Evolutionary conservation across 2,329 filamentous ascomycete species (phyloP).

Genomic region (Botrytis galanthina): DNA sequence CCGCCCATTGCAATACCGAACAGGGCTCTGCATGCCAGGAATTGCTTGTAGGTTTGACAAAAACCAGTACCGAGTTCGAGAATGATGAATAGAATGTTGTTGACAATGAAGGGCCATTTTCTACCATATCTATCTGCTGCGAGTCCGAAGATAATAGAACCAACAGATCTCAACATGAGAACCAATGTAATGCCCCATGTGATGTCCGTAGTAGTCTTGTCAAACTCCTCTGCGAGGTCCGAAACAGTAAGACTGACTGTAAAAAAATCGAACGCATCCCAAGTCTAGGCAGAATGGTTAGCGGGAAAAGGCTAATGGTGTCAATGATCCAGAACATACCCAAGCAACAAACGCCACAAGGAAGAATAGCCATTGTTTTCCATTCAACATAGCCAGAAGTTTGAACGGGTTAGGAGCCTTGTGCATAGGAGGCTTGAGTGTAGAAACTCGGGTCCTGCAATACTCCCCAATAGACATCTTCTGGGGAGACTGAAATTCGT

Average conservation of each 20-base stretch:
- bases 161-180: slow-evolving; percentile 70
- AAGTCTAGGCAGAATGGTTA: slow-evolving; percentile 44
- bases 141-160: slow-evolving; percentile 73
- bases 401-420: slow-evolving; percentile 69
- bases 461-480: slow-evolving; percentile 41
- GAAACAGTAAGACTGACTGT: slow-evolving; percentile 75
- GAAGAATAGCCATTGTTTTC: slow-evolving; percentile 72
- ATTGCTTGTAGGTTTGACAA: slow-evolving; percentile 61
- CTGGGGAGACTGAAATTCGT: slow-evolving; percentile 29
- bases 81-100: slow-evolving; percentile 69
- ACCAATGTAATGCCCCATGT: slow-evolving; percentile 74
- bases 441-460: slow-evolving; percentile 50
- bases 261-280: slow-evolving; percentile 83
- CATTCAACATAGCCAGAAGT: slow-evolving; percentile 61
- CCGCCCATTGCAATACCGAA: slow-evolving; percentile 84
- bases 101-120: slow-evolving; percentile 76
- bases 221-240: slow-evolving; percentile 62
- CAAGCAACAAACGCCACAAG: slow-evolving; percentile 71
- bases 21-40: slow-evolving; percentile 70
- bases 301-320: neutral
- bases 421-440: slow-evolving; percentile 58
- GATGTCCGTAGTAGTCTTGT: slow-evolving; percentile 62
- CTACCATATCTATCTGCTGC: slow-evolving; percentile 76
- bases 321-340: slow-evolving; percentile 38
- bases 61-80: slow-evolving; percentile 76